Evolutionary conservation across 176 grass and related monocot species (phyloP), one percentile per base, ranked within the genome.

Genomic region (Pharus latifolius): DNA sequence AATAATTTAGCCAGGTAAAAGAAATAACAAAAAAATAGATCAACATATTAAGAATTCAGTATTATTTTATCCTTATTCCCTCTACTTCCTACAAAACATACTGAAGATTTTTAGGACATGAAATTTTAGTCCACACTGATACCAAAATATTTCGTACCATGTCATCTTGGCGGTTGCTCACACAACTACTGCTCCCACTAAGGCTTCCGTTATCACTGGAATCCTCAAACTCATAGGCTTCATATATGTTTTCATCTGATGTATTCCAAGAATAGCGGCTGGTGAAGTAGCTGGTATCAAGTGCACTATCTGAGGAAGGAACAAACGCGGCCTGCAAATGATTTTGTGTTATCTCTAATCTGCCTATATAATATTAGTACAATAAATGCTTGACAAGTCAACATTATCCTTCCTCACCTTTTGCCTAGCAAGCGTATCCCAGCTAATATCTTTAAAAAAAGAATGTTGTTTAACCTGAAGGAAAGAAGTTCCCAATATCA

Each of bases 251-350:
- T 75, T 88, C 96, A 50, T 95, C 96, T 37, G 96, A 91, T 3
- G 87, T 75, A 82, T 99, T 99, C 96, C 96, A 99, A 52, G 96
- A 95, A 84, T 99, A 99, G 54, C 96, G 96, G 51, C 96, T 99
- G 45, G 96, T 95, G 79, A 99, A 99, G 77, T 99, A 95, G 76
- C 84, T 99, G 6, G 96, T 99, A 85, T 99, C 96, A 80, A 61
- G 84, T 72, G 82, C 84, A 84, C 87, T 80, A 69, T 99, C 96
- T 63, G 87, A 99, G 34, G 96, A 88, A 22, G 96, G 96, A 84
- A 99, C 87, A 79, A 99, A 99, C 45, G 87, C 87, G 81, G 90
- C 96, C 96, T 99, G 90, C 52, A 86, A 77, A 88, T 77, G 17
- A 56, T 76, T 64, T 35, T 30, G 24, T 50, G 41, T 86, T 76